Percentiles rank a stretch among this genome's conserved stretches.
These are phyloP conservation scores for Capsicum baccatum DNA, from an alignment of 257 asterid genomes.

Conservation along the genomic window DNA sequence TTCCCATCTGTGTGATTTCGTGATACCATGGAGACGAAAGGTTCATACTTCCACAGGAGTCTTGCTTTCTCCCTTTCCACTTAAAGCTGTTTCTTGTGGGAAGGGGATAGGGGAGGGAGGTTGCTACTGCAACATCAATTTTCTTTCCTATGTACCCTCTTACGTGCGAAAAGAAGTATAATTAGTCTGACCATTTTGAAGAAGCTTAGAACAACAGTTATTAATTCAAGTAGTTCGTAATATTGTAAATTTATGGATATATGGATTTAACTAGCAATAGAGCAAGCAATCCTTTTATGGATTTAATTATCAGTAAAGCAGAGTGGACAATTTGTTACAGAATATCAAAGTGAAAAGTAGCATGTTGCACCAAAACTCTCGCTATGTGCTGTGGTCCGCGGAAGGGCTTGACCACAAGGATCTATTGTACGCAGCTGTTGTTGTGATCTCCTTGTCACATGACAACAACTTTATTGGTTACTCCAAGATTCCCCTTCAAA, in stretches of 20 bases:
- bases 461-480: no score
- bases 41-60: constrained; percentile 30
- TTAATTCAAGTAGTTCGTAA: not conserved
- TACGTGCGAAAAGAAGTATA: constrained; percentile 45
- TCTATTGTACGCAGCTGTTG: no score
- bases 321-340: not conserved
- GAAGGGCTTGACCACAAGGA: no score
- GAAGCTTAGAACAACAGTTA: constrained; percentile 37
- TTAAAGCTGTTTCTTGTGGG: constrained; percentile 29
- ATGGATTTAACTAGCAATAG: constrained; percentile 36
- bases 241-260: constrained; percentile 34
- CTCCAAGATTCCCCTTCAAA: no score
- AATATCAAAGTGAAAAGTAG: not conserved
- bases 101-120: not conserved
- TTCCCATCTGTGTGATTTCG: constrained; percentile 82
- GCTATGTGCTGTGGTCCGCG: no score
- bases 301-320: constrained; percentile 37
- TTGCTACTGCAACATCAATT: constrained; percentile 42
- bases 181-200: constrained; percentile 46
- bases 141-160: constrained; percentile 45
- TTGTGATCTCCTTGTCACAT: no score
- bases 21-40: constrained; percentile 26
- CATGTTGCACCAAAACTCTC: no score
- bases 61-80: constrained; percentile 35
- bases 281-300: constrained; percentile 9